Base-by-base conservation (phyloP, 495 filamentous ascomycete genomes). In the Penicillium egyptiacum region DNA sequence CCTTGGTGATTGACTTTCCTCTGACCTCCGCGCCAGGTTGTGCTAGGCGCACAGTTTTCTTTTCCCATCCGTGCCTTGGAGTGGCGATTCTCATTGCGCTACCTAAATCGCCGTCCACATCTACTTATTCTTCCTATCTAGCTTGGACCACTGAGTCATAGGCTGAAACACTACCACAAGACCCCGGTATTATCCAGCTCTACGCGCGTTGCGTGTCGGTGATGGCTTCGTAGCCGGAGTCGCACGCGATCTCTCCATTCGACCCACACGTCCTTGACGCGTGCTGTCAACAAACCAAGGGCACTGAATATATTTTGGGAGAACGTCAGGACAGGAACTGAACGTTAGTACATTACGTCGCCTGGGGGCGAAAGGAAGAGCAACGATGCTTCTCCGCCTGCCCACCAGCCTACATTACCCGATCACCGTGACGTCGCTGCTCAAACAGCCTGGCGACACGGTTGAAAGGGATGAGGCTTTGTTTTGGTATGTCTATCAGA, bases 341-440 rank as follows among this genome's bases (percentile, higher is more conserved):
- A 60, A 42, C 22, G 33, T 10, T 30, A 20, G 52, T 46, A 56
- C 56, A 37, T 53, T 55, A 42, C 39, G 33, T 58, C 53, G 54
- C 55, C 59, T 58, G 52, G 54, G 56, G 56, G 63, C 59, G 59
- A 61, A 59, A 59, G 49, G 51, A 50, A 48, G 59, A 61, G 55
- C 61, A 62, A 72, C 61, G 53, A 82, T 82, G 80, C 76, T 80
- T 67, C 70, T 82, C 62, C 77, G 74, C 64, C 65, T 83, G 60
- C 79, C 80, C 53, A 53, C 69, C 48, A 75, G 76, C 60, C 82
- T 98, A 49, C 89, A 89, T 71, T 99, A 96, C 74, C 94, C 94
- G 58, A 92, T 98, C 78, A 97, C 91, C 65, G 88, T 99, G 72
- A 91, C 85, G 63, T 86, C 89, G 71, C 79, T 98, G 59, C 84